phyloP scores from a whole-genome alignment of 1,139 yeast species.

The Zygosaccharomyces sapae region DNA sequence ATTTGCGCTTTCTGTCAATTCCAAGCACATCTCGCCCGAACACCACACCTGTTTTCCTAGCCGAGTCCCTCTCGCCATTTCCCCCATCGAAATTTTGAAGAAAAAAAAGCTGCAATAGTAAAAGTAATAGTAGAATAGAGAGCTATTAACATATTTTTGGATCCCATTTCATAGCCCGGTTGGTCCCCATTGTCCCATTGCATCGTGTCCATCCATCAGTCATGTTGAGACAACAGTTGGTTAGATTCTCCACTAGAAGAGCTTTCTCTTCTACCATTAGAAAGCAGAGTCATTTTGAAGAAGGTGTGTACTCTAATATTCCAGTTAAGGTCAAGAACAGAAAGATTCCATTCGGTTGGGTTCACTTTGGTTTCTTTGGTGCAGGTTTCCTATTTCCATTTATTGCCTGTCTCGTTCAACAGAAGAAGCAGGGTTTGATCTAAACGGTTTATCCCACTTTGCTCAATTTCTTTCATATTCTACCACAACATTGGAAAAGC shows the following conservation, averaged over 20 bases:
- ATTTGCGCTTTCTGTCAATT: conserved; percentile 2
- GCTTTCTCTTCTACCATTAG: conserved; percentile 34
- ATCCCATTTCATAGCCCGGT: background rate
- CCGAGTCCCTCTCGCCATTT: background rate
- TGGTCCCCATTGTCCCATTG: background rate
- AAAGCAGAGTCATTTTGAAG: conserved; percentile 52
- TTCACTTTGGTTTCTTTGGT: conserved; percentile 78
- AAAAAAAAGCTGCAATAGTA: background rate
- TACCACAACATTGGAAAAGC: background rate
- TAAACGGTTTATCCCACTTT: conserved; percentile 22
- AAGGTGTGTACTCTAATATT: conserved; percentile 85
- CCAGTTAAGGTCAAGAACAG: conserved; percentile 93
- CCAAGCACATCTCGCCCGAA: background rate
- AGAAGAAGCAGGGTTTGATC: conserved; percentile 69
- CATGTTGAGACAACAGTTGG: conserved; percentile 36
- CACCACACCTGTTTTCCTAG: background rate
- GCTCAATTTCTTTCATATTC: conserved; percentile 3
- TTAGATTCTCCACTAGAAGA: conserved; percentile 35
- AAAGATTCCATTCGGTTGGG: conserved; percentile 78
- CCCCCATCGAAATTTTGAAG: background rate
- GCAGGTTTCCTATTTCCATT: conserved; percentile 61
- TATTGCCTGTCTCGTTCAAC: conserved; percentile 62
- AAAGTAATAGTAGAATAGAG: background rate
- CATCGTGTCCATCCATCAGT: background rate
- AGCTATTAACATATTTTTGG: background rate